Conservation (phyloP, 1,284 basidiomycete species). For the Fomes fomentarius region DNA sequence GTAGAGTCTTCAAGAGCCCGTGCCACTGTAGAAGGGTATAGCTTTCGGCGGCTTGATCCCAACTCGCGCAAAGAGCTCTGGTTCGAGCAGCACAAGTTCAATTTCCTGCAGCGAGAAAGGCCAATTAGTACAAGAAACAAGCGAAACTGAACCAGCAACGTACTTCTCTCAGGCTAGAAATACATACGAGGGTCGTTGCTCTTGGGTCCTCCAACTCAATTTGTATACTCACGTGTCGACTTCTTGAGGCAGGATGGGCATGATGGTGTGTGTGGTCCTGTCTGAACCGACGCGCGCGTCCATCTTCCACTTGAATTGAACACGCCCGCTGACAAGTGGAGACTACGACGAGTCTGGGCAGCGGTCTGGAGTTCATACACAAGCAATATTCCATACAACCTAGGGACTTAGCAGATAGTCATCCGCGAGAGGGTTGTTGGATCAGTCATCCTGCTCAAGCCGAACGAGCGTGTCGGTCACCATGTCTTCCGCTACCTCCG, state of each 20-base stretch:
- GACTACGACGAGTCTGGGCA: too few species aligned
- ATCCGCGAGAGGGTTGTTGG: too few species aligned
- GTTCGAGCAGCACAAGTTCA: slow-evolving; percentile 93
- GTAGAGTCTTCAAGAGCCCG: slow-evolving; percentile 95
- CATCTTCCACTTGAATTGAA: slow-evolving; percentile 95
- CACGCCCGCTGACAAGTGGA: too few species aligned
- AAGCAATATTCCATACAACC: too few species aligned
- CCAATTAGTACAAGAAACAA: neutral
- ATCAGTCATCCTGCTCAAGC: too few species aligned
- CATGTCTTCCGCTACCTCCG: too few species aligned
- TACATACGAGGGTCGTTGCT: slow-evolving; percentile 94
- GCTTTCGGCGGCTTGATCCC: slow-evolving; percentile 97
- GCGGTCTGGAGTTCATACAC: too few species aligned
- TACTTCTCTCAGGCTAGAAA: slow-evolving; percentile 94
- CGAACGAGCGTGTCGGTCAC: too few species aligned
- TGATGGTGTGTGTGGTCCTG: slow-evolving; percentile 99
- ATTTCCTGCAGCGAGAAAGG: slow-evolving; percentile 67
- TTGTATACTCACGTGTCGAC: slow-evolving; percentile 99
- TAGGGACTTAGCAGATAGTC: too few species aligned
- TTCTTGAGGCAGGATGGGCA: slow-evolving; percentile 97
- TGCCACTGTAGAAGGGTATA: slow-evolving; percentile 91
- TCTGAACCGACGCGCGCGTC: slow-evolving; percentile 97
- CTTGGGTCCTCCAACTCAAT: slow-evolving; percentile 99
- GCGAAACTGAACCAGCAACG: neutral
- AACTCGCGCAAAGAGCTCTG: slow-evolving; percentile 93